A percentile compares a stretch with the other conserved stretches of the same genome.
Conservation (phyloP, 2,329 filamentous ascomycete genomes). For the Hymenoscyphus salicellus region DNA sequence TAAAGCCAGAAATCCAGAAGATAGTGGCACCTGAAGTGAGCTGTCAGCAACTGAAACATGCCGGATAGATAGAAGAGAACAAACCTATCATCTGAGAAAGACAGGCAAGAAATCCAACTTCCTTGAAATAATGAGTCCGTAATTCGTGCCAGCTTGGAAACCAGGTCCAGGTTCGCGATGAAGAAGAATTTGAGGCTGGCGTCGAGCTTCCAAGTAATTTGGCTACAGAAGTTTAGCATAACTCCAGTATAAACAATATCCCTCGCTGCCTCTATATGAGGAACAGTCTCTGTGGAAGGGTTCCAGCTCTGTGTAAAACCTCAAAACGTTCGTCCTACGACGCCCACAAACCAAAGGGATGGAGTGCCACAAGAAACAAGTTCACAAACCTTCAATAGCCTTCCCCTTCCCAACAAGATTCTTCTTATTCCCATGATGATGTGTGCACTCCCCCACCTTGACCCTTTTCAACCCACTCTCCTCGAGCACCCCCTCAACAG, state of each 20-base stretch:
- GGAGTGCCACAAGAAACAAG: not conserved
- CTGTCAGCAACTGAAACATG: constrained; percentile 1
- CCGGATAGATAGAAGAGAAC: not conserved
- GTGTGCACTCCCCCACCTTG: constrained; percentile 34
- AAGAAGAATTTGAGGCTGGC: not conserved
- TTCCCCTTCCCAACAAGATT: constrained; percentile 39
- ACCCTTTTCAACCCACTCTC: constrained; percentile 26
- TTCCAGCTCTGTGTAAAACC: not conserved
- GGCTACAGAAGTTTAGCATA: not conserved
- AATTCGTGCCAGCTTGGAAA: constrained; percentile 56
- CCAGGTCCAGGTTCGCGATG: constrained; percentile 52
- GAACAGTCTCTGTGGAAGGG: not conserved
- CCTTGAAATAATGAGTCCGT: constrained; percentile 56
- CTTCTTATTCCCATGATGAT: constrained; percentile 42
- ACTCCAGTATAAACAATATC: not conserved
- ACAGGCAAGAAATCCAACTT: constrained; percentile 62
- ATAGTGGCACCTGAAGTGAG: constrained; percentile 9
- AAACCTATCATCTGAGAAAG: constrained; percentile 51
- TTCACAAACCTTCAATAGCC: constrained; percentile 17
- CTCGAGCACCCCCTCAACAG: constrained; percentile 50
- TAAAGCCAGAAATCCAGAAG: constrained; percentile 61
- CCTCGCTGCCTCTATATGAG: not conserved
- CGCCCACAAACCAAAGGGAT: not conserved
- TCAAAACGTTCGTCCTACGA: not conserved
- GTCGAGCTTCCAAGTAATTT: not conserved